phyloP scores from a whole-genome alignment of 1,284 basidiomycete species.

The Stereum hirsutum region DNA sequence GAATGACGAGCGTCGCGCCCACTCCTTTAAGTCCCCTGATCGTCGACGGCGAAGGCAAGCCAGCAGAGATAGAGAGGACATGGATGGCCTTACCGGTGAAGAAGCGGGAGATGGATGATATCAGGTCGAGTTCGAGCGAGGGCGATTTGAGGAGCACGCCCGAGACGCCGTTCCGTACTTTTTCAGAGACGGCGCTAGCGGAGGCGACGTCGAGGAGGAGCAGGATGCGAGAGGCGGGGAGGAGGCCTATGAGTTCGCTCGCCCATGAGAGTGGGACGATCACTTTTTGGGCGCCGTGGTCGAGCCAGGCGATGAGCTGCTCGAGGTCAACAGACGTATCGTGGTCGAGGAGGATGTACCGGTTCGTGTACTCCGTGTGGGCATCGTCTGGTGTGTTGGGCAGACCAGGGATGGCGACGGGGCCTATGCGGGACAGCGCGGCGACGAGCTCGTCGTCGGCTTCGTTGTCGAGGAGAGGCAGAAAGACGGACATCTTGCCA shows the following conservation, averaged over 20 bases:
- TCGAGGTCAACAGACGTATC: conserved; percentile 37
- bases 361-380: conserved; percentile 22
- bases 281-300: conserved; percentile 71
- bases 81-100: conserved; percentile 57
- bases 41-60: conserved; percentile 39
- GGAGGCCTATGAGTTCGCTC: conserved; percentile 52
- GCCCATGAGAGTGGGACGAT: conserved; percentile 61
- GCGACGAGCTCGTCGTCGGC: conserved; percentile 40
- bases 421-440: conserved; percentile 66
- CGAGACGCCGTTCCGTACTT: conserved; percentile 59
- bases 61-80: conserved; percentile 41
- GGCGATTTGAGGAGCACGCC: conserved; percentile 71
- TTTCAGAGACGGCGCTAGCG: conserved; percentile 68
- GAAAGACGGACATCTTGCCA: conserved; percentile 43
- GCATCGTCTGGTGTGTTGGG: conserved; percentile 16
- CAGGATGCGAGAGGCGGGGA: conserved; percentile 69
- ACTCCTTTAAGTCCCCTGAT: conserved; percentile 49
- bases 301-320: conserved; percentile 58
- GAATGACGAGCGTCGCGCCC: conserved; percentile 64
- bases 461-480: conserved; percentile 48
- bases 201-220: conserved; percentile 67
- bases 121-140: conserved; percentile 57
- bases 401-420: conserved; percentile 49
- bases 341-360: conserved; percentile 52
- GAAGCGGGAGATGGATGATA: conserved; percentile 66